These are phyloP conservation scores for Phytophthora megakarya DNA, from an alignment of 352 stramenopile species.

Conservation along the genomic window DNA sequence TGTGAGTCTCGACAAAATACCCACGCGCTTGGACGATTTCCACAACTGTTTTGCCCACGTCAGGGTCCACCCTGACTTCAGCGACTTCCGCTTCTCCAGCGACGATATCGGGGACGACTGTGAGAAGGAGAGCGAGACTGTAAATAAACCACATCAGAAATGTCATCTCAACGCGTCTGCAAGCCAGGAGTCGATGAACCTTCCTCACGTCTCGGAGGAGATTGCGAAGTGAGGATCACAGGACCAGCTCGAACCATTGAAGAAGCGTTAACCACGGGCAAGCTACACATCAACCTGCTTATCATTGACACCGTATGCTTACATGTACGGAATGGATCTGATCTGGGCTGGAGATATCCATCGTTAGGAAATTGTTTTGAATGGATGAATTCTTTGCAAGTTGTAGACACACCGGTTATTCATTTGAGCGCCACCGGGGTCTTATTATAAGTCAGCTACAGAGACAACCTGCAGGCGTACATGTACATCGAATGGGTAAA, in stretches of 20 bases:
- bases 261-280: slow-evolving; percentile 10
- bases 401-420: no score
- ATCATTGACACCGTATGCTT: slow-evolving; percentile 22
- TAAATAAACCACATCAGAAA: neutral
- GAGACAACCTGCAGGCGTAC: no score
- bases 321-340: no score
- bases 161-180: neutral
- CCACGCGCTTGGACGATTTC: slow-evolving; percentile 42
- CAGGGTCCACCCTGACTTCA: slow-evolving; percentile 28
- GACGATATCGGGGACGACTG: neutral
- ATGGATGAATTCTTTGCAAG: no score
- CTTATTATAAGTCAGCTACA: no score
- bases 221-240: neutral
- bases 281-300: slow-evolving; percentile 20
- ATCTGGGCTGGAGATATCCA: no score
- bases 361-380: no score
- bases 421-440: no score
- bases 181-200: neutral
- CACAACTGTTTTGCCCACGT: slow-evolving; percentile 31
- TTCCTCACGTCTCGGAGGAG: neutral
- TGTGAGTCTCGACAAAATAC: slow-evolving; percentile 51
- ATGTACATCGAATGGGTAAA: no score
- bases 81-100: slow-evolving; percentile 12
- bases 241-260: neutral
- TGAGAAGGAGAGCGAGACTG: slow-evolving; percentile 7